Percentiles rank a stretch among this genome's conserved stretches.
These are phyloP conservation scores for Ustilago xerochloae DNA, from an alignment of 1,284 basidiomycete genomes.

Conservation along the genomic window DNA sequence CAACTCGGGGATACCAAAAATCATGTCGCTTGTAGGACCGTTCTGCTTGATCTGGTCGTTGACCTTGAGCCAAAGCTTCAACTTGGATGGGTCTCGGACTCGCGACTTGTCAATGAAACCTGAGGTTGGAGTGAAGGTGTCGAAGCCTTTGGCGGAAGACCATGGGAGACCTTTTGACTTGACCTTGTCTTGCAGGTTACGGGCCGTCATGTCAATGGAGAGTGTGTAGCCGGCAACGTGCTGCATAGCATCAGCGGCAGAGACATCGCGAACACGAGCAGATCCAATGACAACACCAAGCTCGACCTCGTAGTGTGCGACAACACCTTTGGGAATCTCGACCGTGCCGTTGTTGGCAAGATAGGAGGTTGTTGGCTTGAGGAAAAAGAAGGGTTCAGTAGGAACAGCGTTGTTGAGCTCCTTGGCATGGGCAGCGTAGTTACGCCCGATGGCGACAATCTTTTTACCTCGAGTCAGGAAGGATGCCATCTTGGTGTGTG, in stretches of 20 bases:
- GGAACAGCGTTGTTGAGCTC: slow-evolving; percentile 90
- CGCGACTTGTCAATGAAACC: slow-evolving; percentile 81
- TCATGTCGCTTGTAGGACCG: slow-evolving; percentile 89
- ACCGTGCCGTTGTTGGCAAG: slow-evolving; percentile 78
- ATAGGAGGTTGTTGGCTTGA: slow-evolving; percentile 94
- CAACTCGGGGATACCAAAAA: slow-evolving; percentile 88
- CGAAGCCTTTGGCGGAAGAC: slow-evolving; percentile 90
- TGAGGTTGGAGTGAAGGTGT: slow-evolving; percentile 83
- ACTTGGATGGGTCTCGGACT: slow-evolving; percentile 79
- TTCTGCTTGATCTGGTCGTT: slow-evolving; percentile 85
- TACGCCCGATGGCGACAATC: slow-evolving; percentile 67
- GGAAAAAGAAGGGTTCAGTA: slow-evolving; percentile 97
- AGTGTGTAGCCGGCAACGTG: slow-evolving; percentile 94
- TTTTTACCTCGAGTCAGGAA: slow-evolving; percentile 50
- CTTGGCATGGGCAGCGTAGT: slow-evolving; percentile 81
- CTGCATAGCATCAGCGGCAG: slow-evolving; percentile 77
- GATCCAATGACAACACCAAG: slow-evolving; percentile 91
- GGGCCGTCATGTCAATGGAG: slow-evolving; percentile 93
- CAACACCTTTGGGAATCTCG: slow-evolving; percentile 85
- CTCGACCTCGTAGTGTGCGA: slow-evolving; percentile 95
- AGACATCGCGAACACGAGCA: slow-evolving; percentile 82
- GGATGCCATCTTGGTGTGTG: slow-evolving; percentile 21
- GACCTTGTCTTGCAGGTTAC: slow-evolving; percentile 92
- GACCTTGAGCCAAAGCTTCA: slow-evolving; percentile 83
- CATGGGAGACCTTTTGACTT: slow-evolving; percentile 94